Evolutionary conservation across 371 early-diverging fungal genomes (phyloP), one percentile per base, ranked within the genome.

Genomic region (Syncephalis plumigaleata): DNA sequence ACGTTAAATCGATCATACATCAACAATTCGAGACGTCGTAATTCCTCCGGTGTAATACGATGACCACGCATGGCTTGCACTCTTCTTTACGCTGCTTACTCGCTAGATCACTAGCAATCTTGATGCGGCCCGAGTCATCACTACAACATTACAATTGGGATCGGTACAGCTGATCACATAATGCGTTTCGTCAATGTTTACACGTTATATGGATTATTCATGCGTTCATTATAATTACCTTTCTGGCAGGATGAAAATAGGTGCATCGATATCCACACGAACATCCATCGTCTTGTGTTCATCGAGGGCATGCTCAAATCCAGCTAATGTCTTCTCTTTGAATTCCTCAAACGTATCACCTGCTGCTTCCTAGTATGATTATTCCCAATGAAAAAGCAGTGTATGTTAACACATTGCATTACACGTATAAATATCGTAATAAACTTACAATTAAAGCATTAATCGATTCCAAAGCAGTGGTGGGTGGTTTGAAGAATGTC

Each of bases 261-360:
- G 98, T 3, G 98, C 98, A 53, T 91, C 89, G 65, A 93, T 77
- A 56, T 96, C 91, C n/a, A 98, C 72, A 36, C 79, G 76, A 15
- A 96, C 60, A 59, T 93, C 90, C 15, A 91, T 51, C 0, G 87
- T 85, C 40, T 81, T 86, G 62, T 92, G 94, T 45, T 81, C 77
- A 31, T 82, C 88, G 38, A 98, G 56, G 0, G 91, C 91, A 61
- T 75, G 81, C 56, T 87, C 80, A 0, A 98, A 59, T 7, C 84
- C 84, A 1, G 84, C 84, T 9, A 83, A 59, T 1, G 98, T 95
- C 55, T 93, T 91, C 11, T 84, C 79, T 17, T 84, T 84, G 36
- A 95, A 53, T 15, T 85, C 91, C 26, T 88, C 83, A n/a, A 96
- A 61, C 0, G 90, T 85, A 50, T 79, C 80, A 9, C 90, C 87